Evolutionary conservation across 139 green algal species (phyloP).

Genomic region (Asterochloris sp.): DNA sequence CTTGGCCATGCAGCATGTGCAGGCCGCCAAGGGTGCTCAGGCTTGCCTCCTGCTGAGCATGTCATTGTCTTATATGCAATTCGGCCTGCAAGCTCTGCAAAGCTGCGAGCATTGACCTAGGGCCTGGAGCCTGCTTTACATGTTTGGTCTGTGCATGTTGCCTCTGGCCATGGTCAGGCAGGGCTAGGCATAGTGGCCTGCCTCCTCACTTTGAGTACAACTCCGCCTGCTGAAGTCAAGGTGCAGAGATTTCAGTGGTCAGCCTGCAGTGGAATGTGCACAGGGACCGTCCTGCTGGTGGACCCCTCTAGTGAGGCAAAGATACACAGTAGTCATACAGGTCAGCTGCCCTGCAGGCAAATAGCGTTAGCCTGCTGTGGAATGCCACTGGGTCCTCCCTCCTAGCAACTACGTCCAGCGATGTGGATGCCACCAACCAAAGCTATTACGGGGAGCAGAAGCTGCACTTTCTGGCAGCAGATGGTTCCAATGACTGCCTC

Average conservation of each 20-base stretch:
- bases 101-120: too few relatives aligned
- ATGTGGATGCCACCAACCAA: constrained; percentile 92
- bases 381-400: constrained; percentile 55
- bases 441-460: constrained; percentile 86
- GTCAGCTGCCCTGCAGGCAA: constrained; percentile 19
- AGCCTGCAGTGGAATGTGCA: neutral
- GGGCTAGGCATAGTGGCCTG: neutral
- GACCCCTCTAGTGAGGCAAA: neutral
- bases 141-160: neutral
- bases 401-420: constrained; percentile 74
- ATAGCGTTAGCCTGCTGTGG: constrained; percentile 55
- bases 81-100: too few relatives aligned
- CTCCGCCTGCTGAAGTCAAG: too few relatives aligned
- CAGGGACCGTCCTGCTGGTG: neutral
- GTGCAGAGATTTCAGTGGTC: too few relatives aligned
- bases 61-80: too few relatives aligned
- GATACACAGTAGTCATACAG: neutral
- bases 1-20: too few relatives aligned
- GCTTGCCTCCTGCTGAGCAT: neutral
- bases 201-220: neutral
- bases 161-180: neutral
- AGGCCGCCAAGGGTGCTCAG: neutral
- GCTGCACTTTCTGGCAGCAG: constrained; percentile 82
- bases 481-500: constrained; percentile 58
- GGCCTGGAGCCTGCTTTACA: too few relatives aligned